Percentiles rank a stretch among this genome's conserved stretches.
Conservation (phyloP, 352 stramenopile genomes). For the Phytophthora rubi region DNA sequence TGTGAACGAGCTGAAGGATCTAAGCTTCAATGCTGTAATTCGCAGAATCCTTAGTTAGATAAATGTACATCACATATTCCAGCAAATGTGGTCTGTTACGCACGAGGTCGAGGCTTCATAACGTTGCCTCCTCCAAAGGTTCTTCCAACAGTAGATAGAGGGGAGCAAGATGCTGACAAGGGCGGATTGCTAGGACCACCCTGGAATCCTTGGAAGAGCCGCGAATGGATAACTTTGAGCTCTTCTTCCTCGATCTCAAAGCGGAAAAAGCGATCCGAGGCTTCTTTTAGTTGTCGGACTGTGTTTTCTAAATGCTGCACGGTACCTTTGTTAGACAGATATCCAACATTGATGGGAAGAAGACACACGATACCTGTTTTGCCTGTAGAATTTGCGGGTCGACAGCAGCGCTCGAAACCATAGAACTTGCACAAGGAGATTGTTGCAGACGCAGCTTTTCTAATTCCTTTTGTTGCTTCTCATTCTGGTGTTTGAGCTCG, state of each 20-base stretch:
- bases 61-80: neutral
- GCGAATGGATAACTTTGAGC: constrained; percentile 74
- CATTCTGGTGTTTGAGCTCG: constrained; percentile 63
- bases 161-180: constrained; percentile 17
- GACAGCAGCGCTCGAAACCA: neutral
- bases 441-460: constrained; percentile 46
- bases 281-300: constrained; percentile 75
- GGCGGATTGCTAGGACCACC: constrained; percentile 20
- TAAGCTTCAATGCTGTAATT: constrained; percentile 25
- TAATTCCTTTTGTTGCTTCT: constrained; percentile 67
- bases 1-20: constrained; percentile 41
- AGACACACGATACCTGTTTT: constrained; percentile 31
- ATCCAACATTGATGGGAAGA: neutral
- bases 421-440: constrained; percentile 4
- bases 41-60: constrained; percentile 13
- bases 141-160: constrained; percentile 10
- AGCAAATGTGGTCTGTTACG: constrained; percentile 11
- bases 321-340: constrained; percentile 1
- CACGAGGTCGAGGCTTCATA: constrained; percentile 40
- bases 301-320: constrained; percentile 70
- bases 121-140: constrained; percentile 5
- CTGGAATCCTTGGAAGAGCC: constrained; percentile 51
- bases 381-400: constrained; percentile 38
- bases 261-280: constrained; percentile 89
- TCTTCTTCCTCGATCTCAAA: constrained; percentile 96